Evolutionary conservation across 495 filamentous ascomycete genomes (phyloP).

Genomic region (Pseudevernia furfuracea): DNA sequence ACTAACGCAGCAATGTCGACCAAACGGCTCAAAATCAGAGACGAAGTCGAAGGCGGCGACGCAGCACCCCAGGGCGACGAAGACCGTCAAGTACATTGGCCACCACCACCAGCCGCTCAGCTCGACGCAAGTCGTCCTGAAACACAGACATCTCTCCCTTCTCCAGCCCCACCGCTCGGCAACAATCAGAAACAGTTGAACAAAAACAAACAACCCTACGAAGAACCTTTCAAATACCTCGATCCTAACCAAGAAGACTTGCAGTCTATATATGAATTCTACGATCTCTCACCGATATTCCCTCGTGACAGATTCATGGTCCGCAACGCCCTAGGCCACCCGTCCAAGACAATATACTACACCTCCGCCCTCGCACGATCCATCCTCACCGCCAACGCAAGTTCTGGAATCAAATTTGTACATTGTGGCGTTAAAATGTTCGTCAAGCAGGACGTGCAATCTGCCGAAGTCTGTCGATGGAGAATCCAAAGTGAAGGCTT

Average conservation of each 20-base stretch:
- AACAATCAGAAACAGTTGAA: constrained; percentile 23
- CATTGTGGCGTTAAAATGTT: constrained; percentile 98
- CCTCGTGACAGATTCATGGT: constrained; percentile 90
- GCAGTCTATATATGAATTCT: constrained; percentile 67
- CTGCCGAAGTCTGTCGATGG: constrained; percentile 77
- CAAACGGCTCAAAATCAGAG: constrained; percentile 40
- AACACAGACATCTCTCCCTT: constrained; percentile 29
- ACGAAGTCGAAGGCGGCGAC: constrained; percentile 32
- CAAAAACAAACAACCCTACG: constrained; percentile 49
- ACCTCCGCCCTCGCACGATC: constrained; percentile 74
- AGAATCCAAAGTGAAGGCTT: constrained; percentile 91
- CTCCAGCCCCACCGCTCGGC: constrained; percentile 31
- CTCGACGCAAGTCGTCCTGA: constrained; percentile 35
- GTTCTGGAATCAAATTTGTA: constrained; percentile 84
- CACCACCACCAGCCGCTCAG: constrained; percentile 37
- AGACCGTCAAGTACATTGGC: constrained; percentile 45
- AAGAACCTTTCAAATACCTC: constrained; percentile 92
- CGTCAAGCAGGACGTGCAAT: constrained; percentile 90
- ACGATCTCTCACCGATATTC: constrained; percentile 72
- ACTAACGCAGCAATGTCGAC: constrained; percentile 38
- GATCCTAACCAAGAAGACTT: constrained; percentile 64
- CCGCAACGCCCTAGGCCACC: constrained; percentile 74
- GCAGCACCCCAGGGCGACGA: constrained; percentile 34
- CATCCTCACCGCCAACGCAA: constrained; percentile 76
- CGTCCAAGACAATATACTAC: constrained; percentile 90